Conservation (phyloP, 139 green algal genomes). For the Asterochloris erici region DNA sequence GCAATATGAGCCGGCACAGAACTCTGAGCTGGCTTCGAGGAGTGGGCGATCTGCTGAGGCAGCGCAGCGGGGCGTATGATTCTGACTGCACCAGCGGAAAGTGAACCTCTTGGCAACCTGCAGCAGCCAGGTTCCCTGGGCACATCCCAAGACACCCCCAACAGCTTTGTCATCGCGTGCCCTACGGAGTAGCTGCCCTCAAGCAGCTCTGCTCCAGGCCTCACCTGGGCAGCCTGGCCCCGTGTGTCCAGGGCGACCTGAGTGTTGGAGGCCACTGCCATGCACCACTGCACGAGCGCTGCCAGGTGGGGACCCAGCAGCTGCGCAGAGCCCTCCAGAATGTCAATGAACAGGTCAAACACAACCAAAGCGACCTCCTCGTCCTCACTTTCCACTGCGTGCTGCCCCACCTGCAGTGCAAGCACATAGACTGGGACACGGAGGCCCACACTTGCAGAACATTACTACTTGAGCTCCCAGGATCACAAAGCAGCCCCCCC, state of each 20-base stretch:
- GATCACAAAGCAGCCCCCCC: no score
- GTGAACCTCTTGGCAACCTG: no score
- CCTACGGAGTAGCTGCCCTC: not conserved
- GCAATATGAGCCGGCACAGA: not conserved
- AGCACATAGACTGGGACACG: not conserved
- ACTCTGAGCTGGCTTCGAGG: not conserved
- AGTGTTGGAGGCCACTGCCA: conserved; percentile 37
- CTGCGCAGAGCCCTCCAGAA: conserved; percentile 45
- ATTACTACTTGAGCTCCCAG: no score
- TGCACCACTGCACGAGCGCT: conserved; percentile 45
- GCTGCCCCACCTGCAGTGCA: conserved; percentile 22
- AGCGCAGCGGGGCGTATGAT: not conserved
- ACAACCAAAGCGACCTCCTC: conserved; percentile 39
- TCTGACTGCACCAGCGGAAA: no score
- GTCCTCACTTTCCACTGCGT: conserved; percentile 13
- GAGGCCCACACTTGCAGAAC: no score
- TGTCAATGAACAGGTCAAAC: conserved; percentile 59
- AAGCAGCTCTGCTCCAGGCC: not conserved
- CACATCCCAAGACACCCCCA: no score
- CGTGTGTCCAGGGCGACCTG: conserved; percentile 45
- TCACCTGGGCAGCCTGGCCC: conserved; percentile 56
- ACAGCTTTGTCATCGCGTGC: not conserved
- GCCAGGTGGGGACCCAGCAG: conserved; percentile 47
- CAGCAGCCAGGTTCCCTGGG: no score
- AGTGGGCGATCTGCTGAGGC: not conserved